Conservation (phyloP, 163 green algal genomes). For the Chlamydomonas reinhardtii region DNA sequence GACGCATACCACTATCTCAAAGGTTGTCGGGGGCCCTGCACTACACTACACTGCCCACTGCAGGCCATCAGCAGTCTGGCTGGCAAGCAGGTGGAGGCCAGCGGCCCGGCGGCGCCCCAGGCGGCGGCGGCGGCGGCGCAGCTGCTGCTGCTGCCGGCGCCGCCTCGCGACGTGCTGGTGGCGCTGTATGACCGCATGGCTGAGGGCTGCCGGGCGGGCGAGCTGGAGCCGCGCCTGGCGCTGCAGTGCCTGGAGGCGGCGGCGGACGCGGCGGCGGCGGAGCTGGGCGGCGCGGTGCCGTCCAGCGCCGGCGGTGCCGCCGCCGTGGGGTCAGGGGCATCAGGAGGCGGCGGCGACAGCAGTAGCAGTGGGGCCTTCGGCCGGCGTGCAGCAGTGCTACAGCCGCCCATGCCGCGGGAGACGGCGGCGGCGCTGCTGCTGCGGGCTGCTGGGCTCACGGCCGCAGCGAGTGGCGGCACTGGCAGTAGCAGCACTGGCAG, state of each 20-base stretch:
- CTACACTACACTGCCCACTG: too few species aligned
- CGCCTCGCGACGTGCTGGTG: not conserved
- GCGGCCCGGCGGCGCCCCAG: too few species aligned
- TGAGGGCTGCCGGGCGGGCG: not conserved
- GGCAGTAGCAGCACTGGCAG: not conserved
- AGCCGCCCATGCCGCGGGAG: not conserved
- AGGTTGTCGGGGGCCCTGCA: too few species aligned
- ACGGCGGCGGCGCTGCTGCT: conserved; percentile 3
- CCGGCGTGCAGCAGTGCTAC: not conserved
- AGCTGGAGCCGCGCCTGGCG: conserved; percentile 8
- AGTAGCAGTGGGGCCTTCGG: not conserved
- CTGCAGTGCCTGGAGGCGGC: conserved; percentile 29
- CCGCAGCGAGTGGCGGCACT: not conserved
- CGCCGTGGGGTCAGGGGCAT: too few species aligned
- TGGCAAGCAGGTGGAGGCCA: too few species aligned
- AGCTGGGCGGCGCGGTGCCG: conserved; percentile 5
- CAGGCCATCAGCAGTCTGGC: conserved; percentile 22
- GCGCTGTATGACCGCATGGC: conserved; percentile 4
- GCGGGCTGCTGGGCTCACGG: not conserved
- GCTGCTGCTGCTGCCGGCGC: not conserved
- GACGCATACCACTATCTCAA: too few species aligned
- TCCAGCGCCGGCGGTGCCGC: too few species aligned
- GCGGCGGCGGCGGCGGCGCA: too few species aligned
- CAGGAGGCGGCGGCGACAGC: not conserved
- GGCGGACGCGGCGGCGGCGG: not conserved